Conservation (phyloP, 2,329 filamentous ascomycete genomes). For the Venturia asperata region DNA sequence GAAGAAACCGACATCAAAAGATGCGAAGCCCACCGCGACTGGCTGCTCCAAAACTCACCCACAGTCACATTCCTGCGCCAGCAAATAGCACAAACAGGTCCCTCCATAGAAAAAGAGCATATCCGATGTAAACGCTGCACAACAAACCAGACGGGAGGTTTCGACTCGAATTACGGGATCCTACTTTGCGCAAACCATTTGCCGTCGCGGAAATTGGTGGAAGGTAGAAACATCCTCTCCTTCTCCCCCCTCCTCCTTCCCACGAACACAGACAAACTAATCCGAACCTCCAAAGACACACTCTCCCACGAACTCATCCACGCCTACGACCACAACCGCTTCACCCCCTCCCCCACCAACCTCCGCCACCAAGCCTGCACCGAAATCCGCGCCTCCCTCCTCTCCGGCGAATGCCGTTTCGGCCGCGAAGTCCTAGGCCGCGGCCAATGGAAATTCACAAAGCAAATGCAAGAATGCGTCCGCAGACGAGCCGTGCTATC, state of each 20-base stretch:
- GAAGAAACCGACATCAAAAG: slow-evolving; percentile 71
- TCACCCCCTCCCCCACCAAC: slow-evolving; percentile 78
- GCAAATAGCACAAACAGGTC: slow-evolving; percentile 72
- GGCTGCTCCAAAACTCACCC: slow-evolving; percentile 62
- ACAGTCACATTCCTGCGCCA: slow-evolving; percentile 80
- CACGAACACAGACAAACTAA: not conserved
- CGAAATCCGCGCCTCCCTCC: slow-evolving; percentile 89
- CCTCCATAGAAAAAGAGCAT: slow-evolving; percentile 63
- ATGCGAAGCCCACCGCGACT: slow-evolving; percentile 77
- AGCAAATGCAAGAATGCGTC: slow-evolving; percentile 77
- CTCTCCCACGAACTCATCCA: slow-evolving; percentile 97
- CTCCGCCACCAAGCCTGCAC: slow-evolving; percentile 88
- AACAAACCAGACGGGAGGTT: slow-evolving; percentile 68
- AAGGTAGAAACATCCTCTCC: slow-evolving; percentile 36
- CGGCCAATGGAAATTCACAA: slow-evolving; percentile 76
- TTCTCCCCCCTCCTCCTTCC: not conserved
- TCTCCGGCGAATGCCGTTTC: slow-evolving; percentile 92
- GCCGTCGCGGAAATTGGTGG: slow-evolving; percentile 68
- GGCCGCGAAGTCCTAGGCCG: slow-evolving; percentile 75
- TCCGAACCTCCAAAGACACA: slow-evolving; percentile 51
- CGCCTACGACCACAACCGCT: slow-evolving; percentile 86
- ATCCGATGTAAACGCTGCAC: slow-evolving; percentile 78
- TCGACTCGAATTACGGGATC: slow-evolving; percentile 80
- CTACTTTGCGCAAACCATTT: slow-evolving; percentile 90
- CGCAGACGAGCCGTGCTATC: slow-evolving; percentile 64